Percentiles rank a stretch among this genome's conserved stretches.
Conservation (phyloP, 1,139 yeast genomes). For the Candida albicans region DNA sequence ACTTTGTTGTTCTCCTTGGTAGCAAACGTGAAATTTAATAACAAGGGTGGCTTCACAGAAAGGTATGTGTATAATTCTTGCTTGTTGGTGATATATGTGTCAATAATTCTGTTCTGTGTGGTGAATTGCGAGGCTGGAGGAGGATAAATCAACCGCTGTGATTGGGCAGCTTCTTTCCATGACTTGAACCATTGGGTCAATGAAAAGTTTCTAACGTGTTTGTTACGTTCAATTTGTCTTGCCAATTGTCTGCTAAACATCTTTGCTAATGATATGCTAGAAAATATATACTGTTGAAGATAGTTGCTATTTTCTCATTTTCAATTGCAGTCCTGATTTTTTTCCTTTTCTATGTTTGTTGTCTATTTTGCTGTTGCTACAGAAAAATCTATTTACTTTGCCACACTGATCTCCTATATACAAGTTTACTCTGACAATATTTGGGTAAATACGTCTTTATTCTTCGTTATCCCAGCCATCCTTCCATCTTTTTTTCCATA, state of each 20-base stretch:
- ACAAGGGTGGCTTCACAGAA: constrained; percentile 57
- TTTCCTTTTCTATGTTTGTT: background rate
- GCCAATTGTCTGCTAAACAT: constrained; percentile 14
- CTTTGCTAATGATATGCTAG: background rate
- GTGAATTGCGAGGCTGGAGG: constrained; percentile 39
- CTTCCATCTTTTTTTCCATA: constrained; percentile 94
- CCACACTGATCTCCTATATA: constrained; percentile 4
- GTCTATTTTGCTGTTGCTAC: background rate
- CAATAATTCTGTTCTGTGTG: constrained; percentile 42
- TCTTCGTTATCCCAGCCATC: constrained; percentile 40
- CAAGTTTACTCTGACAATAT: constrained; percentile 2
- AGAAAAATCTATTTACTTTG: background rate
- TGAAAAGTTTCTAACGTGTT: constrained; percentile 22
- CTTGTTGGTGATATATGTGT: constrained; percentile 44
- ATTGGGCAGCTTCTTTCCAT: constrained; percentile 14
- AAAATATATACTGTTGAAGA: background rate
- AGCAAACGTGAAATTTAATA: constrained; percentile 75
- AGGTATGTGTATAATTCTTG: constrained; percentile 58
- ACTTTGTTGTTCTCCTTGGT: constrained; percentile 62
- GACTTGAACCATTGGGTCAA: constrained; percentile 14
- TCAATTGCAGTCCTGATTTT: background rate
- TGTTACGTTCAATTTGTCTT: constrained; percentile 6
- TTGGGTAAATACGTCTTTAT: background rate
- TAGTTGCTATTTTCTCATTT: constrained; percentile 1
- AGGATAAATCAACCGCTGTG: constrained; percentile 35